Evolutionary conservation across 306 rosid species (phyloP).

Genomic region (Inga oerstediana): DNA sequence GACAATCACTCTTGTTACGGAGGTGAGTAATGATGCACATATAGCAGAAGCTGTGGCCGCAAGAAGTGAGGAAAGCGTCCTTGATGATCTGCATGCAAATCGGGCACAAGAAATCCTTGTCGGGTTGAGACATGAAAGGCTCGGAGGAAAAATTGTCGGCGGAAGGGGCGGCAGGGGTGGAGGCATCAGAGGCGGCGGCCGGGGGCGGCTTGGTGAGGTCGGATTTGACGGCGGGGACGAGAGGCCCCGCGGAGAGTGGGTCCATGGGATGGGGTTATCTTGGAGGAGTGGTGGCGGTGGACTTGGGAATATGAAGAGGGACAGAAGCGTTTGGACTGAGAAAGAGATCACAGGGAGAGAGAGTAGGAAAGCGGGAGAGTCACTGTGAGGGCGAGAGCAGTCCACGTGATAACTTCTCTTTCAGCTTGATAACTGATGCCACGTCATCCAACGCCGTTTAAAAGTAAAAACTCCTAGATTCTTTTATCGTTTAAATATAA

Average conservation of each 20-base stretch:
- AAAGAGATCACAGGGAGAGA: slow-evolving; percentile 5
- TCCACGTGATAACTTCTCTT: slow-evolving; percentile 44
- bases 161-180: slow-evolving; percentile 36
- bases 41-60: slow-evolving; percentile 97
- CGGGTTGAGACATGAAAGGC: slow-evolving; percentile 48
- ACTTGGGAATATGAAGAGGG: not conserved
- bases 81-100: slow-evolving; percentile 96
- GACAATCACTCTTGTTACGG: slow-evolving; percentile 91
- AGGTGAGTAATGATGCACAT: slow-evolving; percentile 97
- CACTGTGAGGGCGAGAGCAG: slow-evolving; percentile 43
- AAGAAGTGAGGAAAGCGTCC: slow-evolving; percentile 84
- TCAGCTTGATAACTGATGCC: slow-evolving; percentile 21
- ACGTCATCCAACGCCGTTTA: slow-evolving; percentile 33
- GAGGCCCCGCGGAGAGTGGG: slow-evolving; percentile 52
- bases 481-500: too few species aligned
- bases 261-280: slow-evolving; percentile 41
- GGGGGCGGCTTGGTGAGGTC: slow-evolving; percentile 6
- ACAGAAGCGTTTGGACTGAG: not conserved
- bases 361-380: not conserved
- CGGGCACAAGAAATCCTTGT: slow-evolving; percentile 89
- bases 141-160: slow-evolving; percentile 6
- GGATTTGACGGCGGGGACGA: slow-evolving; percentile 57
- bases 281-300: slow-evolving; percentile 14
- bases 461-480: too few species aligned
- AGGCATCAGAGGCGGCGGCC: slow-evolving; percentile 30